Evolutionary conservation across 2,329 filamentous ascomycete species (phyloP).

Genomic region (Endocalyx cinctus): DNA sequence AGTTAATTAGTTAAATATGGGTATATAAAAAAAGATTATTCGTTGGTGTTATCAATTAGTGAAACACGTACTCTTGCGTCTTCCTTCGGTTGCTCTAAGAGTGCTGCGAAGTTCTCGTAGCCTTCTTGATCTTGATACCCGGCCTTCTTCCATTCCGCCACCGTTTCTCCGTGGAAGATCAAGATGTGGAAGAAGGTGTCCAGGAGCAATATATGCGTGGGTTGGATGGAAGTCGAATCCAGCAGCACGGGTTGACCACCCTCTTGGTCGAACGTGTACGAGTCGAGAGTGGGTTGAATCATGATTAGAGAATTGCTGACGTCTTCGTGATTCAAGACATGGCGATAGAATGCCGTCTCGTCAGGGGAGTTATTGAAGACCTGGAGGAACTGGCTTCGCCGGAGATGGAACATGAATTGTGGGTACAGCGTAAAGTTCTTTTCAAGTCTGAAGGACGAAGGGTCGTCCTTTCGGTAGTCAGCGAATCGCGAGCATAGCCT

Average conservation of each 20-base stretch:
- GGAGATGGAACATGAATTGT: conserved; percentile 99
- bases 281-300: conserved; percentile 97
- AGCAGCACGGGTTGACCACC: conserved; percentile 89
- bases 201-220: conserved; percentile 85
- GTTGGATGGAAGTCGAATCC: conserved; percentile 93
- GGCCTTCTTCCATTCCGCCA: conserved; percentile 96
- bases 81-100: conserved; percentile 92
- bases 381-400: conserved; percentile 94
- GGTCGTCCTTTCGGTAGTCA: conserved; percentile 96
- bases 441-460: conserved; percentile 91
- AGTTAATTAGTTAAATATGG: conserved; percentile 17
- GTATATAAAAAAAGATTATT: conserved; percentile 5
- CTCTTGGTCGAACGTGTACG: conserved; percentile 94
- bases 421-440: conserved; percentile 99
- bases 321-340: conserved; percentile 95
- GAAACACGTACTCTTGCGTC: conserved; percentile 75
- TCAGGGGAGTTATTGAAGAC: conserved; percentile 99
- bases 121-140: conserved; percentile 98
- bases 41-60: no score
- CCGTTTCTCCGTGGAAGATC: conserved; percentile 97
- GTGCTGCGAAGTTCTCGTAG: conserved; percentile 88
- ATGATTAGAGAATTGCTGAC: conserved; percentile 95
- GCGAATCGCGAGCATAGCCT: conserved; percentile 93
- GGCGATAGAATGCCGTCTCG: conserved; percentile 97
- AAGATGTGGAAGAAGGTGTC: conserved; percentile 99